These are phyloP conservation scores for Fragilariopsis cylindrus DNA, from an alignment of 108 stramenopile species.

Conservation along the genomic window DNA sequence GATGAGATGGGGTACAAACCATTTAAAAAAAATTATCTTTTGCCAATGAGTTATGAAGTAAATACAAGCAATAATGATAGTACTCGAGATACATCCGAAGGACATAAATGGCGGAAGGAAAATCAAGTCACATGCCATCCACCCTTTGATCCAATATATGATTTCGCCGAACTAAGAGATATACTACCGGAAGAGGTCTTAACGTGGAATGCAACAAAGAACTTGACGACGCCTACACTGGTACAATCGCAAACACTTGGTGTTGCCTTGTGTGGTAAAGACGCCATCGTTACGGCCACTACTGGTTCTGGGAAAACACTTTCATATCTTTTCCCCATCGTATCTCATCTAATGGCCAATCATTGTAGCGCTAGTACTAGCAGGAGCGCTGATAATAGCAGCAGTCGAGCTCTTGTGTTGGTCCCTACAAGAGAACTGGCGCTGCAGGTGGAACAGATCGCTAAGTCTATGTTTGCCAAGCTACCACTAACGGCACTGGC, in stretches of 20 bases:
- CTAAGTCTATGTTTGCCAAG: conserved; percentile 45
- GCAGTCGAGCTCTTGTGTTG: conserved; percentile 61
- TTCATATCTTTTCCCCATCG: conserved; percentile 87
- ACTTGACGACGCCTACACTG: conserved; percentile 85
- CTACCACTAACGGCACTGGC: conserved; percentile 41
- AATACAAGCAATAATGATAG: background rate
- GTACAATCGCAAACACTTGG: conserved; percentile 89
- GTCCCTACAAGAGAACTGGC: conserved; percentile 98
- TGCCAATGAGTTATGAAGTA: background rate
- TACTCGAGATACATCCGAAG: conserved; percentile 15
- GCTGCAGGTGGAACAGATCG: conserved; percentile 78
- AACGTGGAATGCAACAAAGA: conserved; percentile 30
- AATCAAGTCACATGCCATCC: conserved; percentile 51
- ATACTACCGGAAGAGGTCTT: conserved; percentile 39
- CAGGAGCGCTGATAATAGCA: conserved; percentile 23
- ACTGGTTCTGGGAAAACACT: conserved; percentile 95
- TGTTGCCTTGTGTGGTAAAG: conserved; percentile 61
- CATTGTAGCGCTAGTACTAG: background rate
- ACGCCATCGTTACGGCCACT: conserved; percentile 71
- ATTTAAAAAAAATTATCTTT: conserved; percentile 36
- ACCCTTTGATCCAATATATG: conserved; percentile 62
- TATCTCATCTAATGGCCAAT: conserved; percentile 70
- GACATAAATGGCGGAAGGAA: conserved; percentile 54
- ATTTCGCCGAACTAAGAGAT: conserved; percentile 40
- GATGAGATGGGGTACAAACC: conserved; percentile 25